phyloP scores from a whole-genome alignment of 176 grass and related monocot species.

The Oryza meridionalis region DNA sequence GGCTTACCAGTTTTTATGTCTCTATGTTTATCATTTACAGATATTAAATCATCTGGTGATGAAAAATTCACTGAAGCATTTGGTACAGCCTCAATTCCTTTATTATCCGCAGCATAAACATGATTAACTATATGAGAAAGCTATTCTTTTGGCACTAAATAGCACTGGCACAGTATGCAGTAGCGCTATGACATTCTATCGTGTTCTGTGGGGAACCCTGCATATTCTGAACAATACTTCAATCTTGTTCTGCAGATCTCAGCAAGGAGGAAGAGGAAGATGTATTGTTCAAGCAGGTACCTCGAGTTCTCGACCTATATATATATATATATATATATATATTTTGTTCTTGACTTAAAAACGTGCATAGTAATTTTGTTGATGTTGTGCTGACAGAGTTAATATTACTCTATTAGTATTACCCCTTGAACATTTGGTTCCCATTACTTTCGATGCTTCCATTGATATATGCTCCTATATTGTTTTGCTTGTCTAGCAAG shows the following conservation, averaged over 20 bases:
- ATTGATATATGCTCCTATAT: neutral
- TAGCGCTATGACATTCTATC: neutral
- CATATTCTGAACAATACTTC: neutral
- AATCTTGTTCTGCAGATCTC: constrained; percentile 69
- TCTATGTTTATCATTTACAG: constrained; percentile 52
- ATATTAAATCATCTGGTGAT: constrained; percentile 69
- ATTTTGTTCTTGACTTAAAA: neutral
- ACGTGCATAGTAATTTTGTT: neutral
- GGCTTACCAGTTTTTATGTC: constrained; percentile 24
- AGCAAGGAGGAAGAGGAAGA: constrained; percentile 88
- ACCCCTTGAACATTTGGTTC: neutral
- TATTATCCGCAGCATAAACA: constrained; percentile 9
- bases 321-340: too few species aligned
- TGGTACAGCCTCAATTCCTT: constrained; percentile 57
- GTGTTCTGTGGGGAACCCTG: neutral
- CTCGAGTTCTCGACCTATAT: neutral
- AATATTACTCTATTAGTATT: neutral
- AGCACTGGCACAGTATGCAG: neutral
- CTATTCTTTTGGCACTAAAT: constrained; percentile 28
- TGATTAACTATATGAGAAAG: constrained; percentile 2
- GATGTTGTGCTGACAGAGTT: neutral
- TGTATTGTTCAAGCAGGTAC: constrained; percentile 93
- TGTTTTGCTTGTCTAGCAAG: neutral
- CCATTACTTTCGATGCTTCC: neutral
- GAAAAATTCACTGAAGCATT: constrained; percentile 87